Conservation (phyloP, 441 rosid genomes). For the Manihot esculenta region DNA sequence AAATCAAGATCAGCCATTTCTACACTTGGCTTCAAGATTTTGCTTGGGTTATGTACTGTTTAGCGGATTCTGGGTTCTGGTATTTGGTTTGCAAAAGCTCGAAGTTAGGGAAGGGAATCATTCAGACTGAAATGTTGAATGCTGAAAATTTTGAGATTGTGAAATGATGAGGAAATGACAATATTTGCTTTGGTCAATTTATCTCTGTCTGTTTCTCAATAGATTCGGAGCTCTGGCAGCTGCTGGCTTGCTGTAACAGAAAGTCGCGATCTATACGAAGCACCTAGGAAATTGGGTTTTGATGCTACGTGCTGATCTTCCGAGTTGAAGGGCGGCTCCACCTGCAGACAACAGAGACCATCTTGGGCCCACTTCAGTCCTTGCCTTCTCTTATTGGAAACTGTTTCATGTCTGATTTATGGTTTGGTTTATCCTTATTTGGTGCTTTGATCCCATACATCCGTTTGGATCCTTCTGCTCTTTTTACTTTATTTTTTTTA, state of each 20-base stretch:
- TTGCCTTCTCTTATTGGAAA: not conserved
- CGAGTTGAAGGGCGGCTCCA: not conserved
- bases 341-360: not conserved
- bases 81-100: not conserved
- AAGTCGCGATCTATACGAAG: not conserved
- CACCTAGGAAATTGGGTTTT: too few relatives aligned
- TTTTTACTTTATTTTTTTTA: too few relatives aligned
- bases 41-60: not conserved
- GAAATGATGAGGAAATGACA: not conserved
- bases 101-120: not conserved
- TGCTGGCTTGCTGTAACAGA: not conserved
- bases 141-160: not conserved
- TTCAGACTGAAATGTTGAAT: not conserved
- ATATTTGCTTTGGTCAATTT: not conserved
- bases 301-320: not conserved
- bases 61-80: too few relatives aligned
- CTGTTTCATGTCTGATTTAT: not conserved
- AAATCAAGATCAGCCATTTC: slow-evolving; percentile 14
- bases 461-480: too few relatives aligned
- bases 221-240: slow-evolving; percentile 1
- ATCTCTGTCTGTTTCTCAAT: not conserved
- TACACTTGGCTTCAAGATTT: not conserved
- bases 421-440: too few relatives aligned
- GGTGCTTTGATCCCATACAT: too few relatives aligned
- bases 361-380: not conserved